Evolutionary conservation across 2,329 filamentous ascomycete genomes (phyloP).

Genomic region (Scedosporium boydii): DNA sequence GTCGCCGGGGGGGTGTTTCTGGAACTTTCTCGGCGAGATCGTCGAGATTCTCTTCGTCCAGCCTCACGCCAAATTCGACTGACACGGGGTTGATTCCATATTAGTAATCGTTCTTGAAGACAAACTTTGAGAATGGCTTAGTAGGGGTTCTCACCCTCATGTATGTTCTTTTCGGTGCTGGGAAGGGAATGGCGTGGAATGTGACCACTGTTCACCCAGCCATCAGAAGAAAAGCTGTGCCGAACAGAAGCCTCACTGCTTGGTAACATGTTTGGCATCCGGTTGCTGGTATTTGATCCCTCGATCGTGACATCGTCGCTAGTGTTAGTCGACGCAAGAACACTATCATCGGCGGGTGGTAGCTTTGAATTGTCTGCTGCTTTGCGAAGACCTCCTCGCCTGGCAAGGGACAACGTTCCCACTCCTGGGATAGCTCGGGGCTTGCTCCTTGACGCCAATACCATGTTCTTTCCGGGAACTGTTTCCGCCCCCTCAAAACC

Average conservation of each 20-base stretch:
- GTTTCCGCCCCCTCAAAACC: conserved; percentile 1
- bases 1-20: background rate
- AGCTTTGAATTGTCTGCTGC: background rate
- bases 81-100: no score
- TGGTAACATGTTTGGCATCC: no score
- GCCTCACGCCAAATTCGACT: no score
- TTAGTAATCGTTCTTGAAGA: no score
- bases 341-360: no score
- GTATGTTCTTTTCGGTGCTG: background rate
- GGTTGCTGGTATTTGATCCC: no score
- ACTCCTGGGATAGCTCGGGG: background rate
- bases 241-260: no score
- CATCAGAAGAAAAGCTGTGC: no score
- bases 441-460: background rate
- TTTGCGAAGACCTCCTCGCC: background rate
- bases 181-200: background rate
- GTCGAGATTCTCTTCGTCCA: background rate
- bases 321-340: no score
- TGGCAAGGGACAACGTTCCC: background rate
- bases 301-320: no score
- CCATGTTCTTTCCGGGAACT: background rate
- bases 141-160: background rate
- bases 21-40: background rate
- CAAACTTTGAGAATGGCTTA: no score
- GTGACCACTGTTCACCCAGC: no score